Base-by-base conservation (phyloP, 805 yeast species). In the Suhomyces kilbournensis region DNA sequence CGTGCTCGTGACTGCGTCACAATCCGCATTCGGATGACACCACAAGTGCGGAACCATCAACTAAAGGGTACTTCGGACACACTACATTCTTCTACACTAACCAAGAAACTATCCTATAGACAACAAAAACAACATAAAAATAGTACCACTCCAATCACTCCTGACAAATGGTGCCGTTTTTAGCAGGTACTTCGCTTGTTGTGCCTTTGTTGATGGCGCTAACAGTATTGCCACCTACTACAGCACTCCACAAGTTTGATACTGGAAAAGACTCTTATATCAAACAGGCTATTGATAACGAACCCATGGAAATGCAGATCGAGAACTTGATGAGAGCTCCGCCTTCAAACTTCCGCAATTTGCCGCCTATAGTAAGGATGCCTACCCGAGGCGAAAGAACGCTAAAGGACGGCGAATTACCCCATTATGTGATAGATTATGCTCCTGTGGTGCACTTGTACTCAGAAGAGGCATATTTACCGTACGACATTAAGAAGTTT, bases 371-470 rank as follows among this genome's bases (percentile, higher is more conserved):
- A n/a, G 19, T 68, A n/a, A 60, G 63, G n/a, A 49, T 58, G 30
- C 78, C 79, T 2, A 50, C 53, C 12, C 40, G 48, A 5, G 56
- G 64, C 26, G 61, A 82, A 50, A 63, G 76, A 25, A 73, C 79
- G 0, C 51, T 83, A 12, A 54, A 60, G 15, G 67, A 71, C 43
- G 88, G 89, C 0, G 82, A 80, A 48, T 76, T 88, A 2, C 96
- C 94, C 0, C 64, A 65, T 7, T 88, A 82, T 66, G 86, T 84
- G 1, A 56, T 82, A 2, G 85, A 86, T 44, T 77, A 78, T 63
- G 82, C 88, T 3, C 98, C 99, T 0, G 70, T 85, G 49, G 92
- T 93, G 2, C 89, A 90, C 63, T 74, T 93, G 9, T 92, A 93
- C 71, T 84, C 96, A 1, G 99, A 93, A 64, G 99, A 93, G 61